Conservation (phyloP, 352 stramenopile species). For the Salisapilia sapeloensis region DNA sequence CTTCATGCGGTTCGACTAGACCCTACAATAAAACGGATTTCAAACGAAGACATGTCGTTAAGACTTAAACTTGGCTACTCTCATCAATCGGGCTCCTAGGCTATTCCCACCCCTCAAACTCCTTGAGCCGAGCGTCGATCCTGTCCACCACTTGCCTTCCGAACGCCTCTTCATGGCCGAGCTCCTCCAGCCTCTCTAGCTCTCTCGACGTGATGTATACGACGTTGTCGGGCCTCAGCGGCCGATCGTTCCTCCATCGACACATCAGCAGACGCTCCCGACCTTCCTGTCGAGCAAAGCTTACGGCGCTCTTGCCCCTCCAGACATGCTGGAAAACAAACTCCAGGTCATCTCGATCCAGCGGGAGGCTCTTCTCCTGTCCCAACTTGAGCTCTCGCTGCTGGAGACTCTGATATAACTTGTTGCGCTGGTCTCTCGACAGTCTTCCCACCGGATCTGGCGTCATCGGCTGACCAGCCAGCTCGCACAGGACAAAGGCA, state of each 20-base stretch:
- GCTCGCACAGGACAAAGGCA: slow-evolving; percentile 86
- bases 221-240: slow-evolving; percentile 66
- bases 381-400: slow-evolving; percentile 54
- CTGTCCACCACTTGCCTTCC: slow-evolving; percentile 36
- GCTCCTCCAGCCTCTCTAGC: slow-evolving; percentile 31
- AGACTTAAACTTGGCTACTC: too few species aligned
- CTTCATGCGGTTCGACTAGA: slow-evolving; percentile 79
- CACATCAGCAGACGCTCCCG: slow-evolving; percentile 65
- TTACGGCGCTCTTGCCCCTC: slow-evolving; percentile 58
- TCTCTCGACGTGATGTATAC: slow-evolving; percentile 79
- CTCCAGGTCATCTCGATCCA: slow-evolving; percentile 79
- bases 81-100: too few species aligned
- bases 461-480: slow-evolving; percentile 83
- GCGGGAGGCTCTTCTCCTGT: slow-evolving; percentile 34
- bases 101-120: slow-evolving; percentile 51
- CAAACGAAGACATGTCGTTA: too few species aligned
- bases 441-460: slow-evolving; percentile 47
- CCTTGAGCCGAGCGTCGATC: slow-evolving; percentile 39
- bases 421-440: slow-evolving; percentile 75
- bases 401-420: slow-evolving; percentile 66
- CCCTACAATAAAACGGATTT: too few species aligned
- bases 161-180: slow-evolving; percentile 41
- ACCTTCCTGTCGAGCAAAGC: slow-evolving; percentile 42
- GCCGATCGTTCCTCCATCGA: slow-evolving; percentile 59
- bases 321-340: slow-evolving; percentile 81